Evolutionary conservation across 1,139 yeast genomes (phyloP).

Genomic region (Diutina ranongensis): DNA sequence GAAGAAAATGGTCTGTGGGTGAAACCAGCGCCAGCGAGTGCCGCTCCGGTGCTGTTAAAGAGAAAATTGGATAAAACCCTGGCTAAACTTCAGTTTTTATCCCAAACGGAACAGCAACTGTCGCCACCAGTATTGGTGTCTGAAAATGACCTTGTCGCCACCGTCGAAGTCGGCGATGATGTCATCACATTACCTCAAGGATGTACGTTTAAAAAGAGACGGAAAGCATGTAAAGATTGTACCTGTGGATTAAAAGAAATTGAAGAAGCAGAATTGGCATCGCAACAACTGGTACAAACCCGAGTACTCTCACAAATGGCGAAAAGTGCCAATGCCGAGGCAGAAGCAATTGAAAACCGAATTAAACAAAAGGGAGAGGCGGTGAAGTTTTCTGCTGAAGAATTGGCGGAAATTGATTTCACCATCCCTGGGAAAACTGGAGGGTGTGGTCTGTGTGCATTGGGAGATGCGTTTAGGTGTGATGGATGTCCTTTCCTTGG

Average conservation of each 20-base stretch:
- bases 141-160: conserved; percentile 25
- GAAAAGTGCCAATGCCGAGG: conserved; percentile 41
- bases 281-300: conserved; percentile 36
- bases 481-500: conserved; percentile 97
- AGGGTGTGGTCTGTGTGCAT: conserved; percentile 93
- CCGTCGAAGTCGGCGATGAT: conserved; percentile 20
- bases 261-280: conserved; percentile 45
- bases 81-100: not conserved
- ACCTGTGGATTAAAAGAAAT: conserved; percentile 90
- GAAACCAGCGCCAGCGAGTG: conserved; percentile 26
- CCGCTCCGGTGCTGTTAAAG: conserved; percentile 16
- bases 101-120: not conserved
- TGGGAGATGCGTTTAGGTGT: conserved; percentile 97
- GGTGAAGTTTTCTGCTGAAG: conserved; percentile 50
- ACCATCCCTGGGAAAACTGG: conserved; percentile 92
- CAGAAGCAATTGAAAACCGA: conserved; percentile 40
- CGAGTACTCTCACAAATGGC: conserved; percentile 37
- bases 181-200: conserved; percentile 34
- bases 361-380: conserved; percentile 15
- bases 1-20: conserved; percentile 25
- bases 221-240: conserved; percentile 93
- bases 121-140: not conserved
- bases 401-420: conserved; percentile 80
- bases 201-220: conserved; percentile 34
- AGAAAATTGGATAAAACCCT: conserved; percentile 10